A percentile compares a stretch with the other conserved stretches of the same genome.
Evolutionary conservation across 371 early-diverging fungal genomes (phyloP).

Genomic region (Apophysomyces sp.): DNA sequence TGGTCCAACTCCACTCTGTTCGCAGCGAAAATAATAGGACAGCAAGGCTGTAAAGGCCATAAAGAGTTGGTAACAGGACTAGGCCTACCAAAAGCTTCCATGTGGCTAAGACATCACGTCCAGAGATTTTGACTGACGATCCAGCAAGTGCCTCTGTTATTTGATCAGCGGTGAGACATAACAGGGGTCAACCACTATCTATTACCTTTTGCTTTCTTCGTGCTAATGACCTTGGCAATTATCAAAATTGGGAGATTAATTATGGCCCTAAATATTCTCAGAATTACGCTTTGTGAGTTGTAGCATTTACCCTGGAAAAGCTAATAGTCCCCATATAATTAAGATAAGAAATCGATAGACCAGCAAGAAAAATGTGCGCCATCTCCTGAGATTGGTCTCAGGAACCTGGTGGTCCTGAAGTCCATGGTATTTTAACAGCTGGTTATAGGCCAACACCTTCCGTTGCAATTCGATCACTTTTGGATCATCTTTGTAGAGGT

Average conservation of each 20-base stretch:
- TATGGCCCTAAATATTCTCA: conserved; percentile 48
- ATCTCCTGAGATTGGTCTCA: conserved; percentile 67
- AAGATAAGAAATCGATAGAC: conserved; percentile 65
- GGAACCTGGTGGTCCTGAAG: conserved; percentile 96
- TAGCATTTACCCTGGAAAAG: conserved; percentile 80
- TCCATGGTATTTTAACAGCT: conserved; percentile 86
- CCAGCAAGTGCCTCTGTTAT: conserved; percentile 79
- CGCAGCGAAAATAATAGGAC: conserved; percentile 48
- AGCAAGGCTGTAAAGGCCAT: conserved; percentile 67
- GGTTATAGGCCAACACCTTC: conserved; percentile 85
- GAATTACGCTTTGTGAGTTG: not conserved
- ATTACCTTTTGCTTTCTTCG: conserved; percentile 76
- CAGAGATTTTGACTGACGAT: conserved; percentile 91
- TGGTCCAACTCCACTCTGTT: conserved; percentile 30
- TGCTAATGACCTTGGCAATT: conserved; percentile 69
- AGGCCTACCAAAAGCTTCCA: conserved; percentile 94
- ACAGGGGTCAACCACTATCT: not conserved
- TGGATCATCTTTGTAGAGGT: conserved; percentile 78
- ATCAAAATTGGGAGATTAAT: conserved; percentile 81
- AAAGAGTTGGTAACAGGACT: conserved; percentile 76
- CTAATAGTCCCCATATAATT: conserved; percentile 67
- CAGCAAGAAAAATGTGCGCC: conserved; percentile 73
- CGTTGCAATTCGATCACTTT: conserved; percentile 71
- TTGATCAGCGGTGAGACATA: not conserved
- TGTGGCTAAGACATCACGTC: conserved; percentile 93